These are phyloP conservation scores for Penicillium sp. DNA, from an alignment of 2,329 filamentous ascomycete species.

Conservation along the genomic window DNA sequence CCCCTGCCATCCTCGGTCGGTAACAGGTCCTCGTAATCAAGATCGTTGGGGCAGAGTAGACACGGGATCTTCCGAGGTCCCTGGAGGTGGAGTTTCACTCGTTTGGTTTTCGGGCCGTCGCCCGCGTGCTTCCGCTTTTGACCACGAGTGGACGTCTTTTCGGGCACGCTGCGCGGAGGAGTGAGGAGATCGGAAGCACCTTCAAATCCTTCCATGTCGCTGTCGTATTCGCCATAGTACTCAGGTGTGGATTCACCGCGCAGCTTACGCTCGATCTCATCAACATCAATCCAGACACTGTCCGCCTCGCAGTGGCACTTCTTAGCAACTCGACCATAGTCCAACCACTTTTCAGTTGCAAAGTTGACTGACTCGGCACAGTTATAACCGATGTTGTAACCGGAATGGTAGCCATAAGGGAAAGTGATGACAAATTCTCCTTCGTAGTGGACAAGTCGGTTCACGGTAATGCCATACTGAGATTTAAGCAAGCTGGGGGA, in stretches of 20 bases:
- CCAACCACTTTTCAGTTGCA: constrained; percentile 89
- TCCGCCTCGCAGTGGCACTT: constrained; percentile 96
- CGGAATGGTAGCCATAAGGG: constrained; percentile 96
- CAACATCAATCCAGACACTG: constrained; percentile 97
- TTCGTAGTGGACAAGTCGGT: constrained; percentile 91
- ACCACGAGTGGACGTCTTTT: constrained; percentile 60
- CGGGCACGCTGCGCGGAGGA: constrained; percentile 70
- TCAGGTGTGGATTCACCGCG: constrained; percentile 71
- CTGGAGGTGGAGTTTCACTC: constrained; percentile 72
- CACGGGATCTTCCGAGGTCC: constrained; percentile 74
- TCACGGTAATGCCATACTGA: constrained; percentile 92
- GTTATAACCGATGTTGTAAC: constrained; percentile 97
- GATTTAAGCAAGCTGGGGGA: constrained; percentile 83
- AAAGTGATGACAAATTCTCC: constrained; percentile 98
- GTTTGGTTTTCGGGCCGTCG: constrained; percentile 66
- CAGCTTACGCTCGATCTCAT: constrained; percentile 91
- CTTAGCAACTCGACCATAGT: constrained; percentile 92
- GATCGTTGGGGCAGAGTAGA: constrained; percentile 87
- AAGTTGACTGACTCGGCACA: constrained; percentile 99
- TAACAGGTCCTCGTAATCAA: constrained; percentile 76
- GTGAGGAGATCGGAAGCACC: constrained; percentile 70
- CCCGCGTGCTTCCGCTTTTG: constrained; percentile 68
- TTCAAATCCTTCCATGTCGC: constrained; percentile 63
- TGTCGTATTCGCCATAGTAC: constrained; percentile 53
- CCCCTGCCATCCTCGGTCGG: constrained; percentile 83